Evolutionary conservation across 208 protist genomes (phyloP).

Genomic region (Wallacemonas rigidus): DNA sequence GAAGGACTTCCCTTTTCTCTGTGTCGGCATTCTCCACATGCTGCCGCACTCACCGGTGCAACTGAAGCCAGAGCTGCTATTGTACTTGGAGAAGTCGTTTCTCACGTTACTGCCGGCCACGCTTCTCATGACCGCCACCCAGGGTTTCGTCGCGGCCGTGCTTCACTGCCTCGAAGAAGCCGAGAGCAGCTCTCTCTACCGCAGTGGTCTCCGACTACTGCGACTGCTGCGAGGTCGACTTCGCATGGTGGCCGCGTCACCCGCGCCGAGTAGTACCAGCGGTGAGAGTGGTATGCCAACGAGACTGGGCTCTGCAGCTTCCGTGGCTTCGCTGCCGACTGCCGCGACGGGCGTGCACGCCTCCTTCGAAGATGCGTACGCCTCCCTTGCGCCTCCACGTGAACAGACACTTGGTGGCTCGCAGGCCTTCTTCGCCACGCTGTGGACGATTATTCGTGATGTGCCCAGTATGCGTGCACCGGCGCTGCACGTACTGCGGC

Average conservation of each 20-base stretch:
- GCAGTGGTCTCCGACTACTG: slow-evolving; percentile 42
- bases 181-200: slow-evolving; percentile 54
- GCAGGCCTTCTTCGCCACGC: slow-evolving; percentile 30
- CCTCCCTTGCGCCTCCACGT: background rate
- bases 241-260: slow-evolving; percentile 2
- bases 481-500: slow-evolving; percentile 30
- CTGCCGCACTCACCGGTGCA: slow-evolving; percentile 39
- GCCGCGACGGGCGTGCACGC: slow-evolving; percentile 16
- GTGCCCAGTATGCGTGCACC: slow-evolving; percentile 25
- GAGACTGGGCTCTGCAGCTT: background rate
- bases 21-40: slow-evolving; percentile 36
- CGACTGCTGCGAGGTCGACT: slow-evolving; percentile 9
- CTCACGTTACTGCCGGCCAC: slow-evolving; percentile 23
- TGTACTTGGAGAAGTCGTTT: slow-evolving; percentile 31
- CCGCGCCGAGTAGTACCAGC: background rate
- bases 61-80: slow-evolving; percentile 37
- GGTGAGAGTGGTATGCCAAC: background rate
- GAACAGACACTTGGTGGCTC: slow-evolving; percentile 19
- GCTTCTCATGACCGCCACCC: slow-evolving; percentile 31
- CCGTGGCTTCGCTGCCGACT: background rate
- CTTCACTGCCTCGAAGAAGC: slow-evolving; percentile 61
- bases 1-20: slow-evolving; percentile 19
- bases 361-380: slow-evolving; percentile 21
- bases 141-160: slow-evolving; percentile 45
- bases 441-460: slow-evolving; percentile 34